Evolutionary conservation across 306 rosid species (phyloP), one percentile per base, ranked within the genome.

Genomic region (Quercus suber): DNA sequence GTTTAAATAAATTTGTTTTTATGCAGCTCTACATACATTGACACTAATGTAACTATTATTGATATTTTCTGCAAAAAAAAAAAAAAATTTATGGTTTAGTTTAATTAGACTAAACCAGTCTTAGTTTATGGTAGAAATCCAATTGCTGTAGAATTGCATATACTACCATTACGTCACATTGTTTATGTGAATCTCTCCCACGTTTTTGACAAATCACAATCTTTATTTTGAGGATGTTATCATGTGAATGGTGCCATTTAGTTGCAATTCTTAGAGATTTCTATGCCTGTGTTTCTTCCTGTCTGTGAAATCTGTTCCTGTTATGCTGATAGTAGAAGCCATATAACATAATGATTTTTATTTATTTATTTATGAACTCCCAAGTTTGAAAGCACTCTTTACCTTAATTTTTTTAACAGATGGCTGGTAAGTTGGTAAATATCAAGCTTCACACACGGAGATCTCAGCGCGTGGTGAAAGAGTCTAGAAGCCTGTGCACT

Each of bases 401-500:
- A 55, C 2, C 11, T 14, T 55, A n/a, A 8, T 13, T 69, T 10
- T 64, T 52, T 69, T 52, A 75, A 82, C 82, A 95, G 99, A 89
- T 92, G 86, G 99, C 92, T 51, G 99, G 99, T 3, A 95, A 92
- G 90, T 79, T 92, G 89, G 92, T 91, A 81, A 89, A 95, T 73
- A 86, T 92, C 79, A 92, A 87, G 85, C 98, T 91, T 83, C 98
- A 91, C 74, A 80, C 87, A 28, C 77, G 87, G 77, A 91, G 99
- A 80, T 91, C 98, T 43, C 98, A 93, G 71, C 99, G 99, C 0
- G 86, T 91, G 14, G 99, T 95, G 58, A 87, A 90, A 82, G 98
- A 90, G 68, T 92, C 99, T 0, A 90, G 99, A 86, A 89, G 84
- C 79, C 8, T 83, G 58, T 95, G 99, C 76, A 85, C 84, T 19